Evolutionary conservation across 2,329 filamentous ascomycete species (phyloP), one percentile per base, ranked within the genome.

Genomic region (Rugonectria rugulosa): DNA sequence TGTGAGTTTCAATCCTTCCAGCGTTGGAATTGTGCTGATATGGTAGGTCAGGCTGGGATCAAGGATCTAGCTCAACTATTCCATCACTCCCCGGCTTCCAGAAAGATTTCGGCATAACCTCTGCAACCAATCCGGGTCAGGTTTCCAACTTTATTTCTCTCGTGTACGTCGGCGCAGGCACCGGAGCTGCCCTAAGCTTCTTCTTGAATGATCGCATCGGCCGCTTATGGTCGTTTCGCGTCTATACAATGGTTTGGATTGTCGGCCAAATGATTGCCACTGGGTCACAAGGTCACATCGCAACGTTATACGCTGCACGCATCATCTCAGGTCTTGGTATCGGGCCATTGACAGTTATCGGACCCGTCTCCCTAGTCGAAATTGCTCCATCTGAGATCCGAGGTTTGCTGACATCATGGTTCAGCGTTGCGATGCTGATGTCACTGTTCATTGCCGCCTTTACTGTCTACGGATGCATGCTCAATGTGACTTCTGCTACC

Each of bases 361-460:
- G 74, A 0, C 65, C 75, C 6, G 68, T 77, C 50, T 69, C 69
- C 6, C 70, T 78, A 27, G 72, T 72, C 5, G 75, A 78, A 59
- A 72, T 77, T 14, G 72, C 75, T 1, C 74, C 75, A 0, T 56
- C 68, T 6, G 74, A 75, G 51, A 73, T 75, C 2, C 72, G 75
- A 5, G 75, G 75, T 9, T 61, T 78, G 2, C 47, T 78, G 8
- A 63, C 70, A 0, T 60, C 66, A 0, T 77, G 73, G 74, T 77
- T 73, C 59, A 70, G 51, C 31, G 69, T 77, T 2, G 67, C 65
- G n/a, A 73, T 78, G 70, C 47, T 70, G 1, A 53, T 76, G 1
- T 61, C 67, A 12, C 61, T 75, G 34, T 69, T 68, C 5, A 46
- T 70, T 1, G 62, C 71, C 17, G 62, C 45, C 1, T 72, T 78